Conservation (phyloP, 1,284 basidiomycete species). For the Psilocybe mexicana region DNA sequence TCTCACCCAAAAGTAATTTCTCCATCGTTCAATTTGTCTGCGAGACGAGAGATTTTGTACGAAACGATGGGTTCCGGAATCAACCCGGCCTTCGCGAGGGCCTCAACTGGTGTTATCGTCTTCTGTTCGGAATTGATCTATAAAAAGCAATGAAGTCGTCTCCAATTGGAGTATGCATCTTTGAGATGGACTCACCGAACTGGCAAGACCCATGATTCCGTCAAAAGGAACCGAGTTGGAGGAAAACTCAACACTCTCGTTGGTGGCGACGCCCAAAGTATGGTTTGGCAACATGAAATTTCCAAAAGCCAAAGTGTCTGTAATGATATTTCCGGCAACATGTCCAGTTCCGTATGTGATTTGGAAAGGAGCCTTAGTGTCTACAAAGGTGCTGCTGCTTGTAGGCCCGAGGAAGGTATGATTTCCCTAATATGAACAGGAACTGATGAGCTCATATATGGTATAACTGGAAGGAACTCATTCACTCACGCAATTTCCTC, state of each 20-base stretch:
- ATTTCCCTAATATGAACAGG: constrained; percentile 43
- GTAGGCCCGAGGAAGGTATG: constrained; percentile 69
- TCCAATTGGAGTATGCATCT: neutral
- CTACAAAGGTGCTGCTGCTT: constrained; percentile 65
- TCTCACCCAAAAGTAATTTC: constrained; percentile 74
- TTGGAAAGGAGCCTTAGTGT: constrained; percentile 57
- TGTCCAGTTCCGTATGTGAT: constrained; percentile 80
- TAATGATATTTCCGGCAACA: constrained; percentile 66
- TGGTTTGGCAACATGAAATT: constrained; percentile 63
- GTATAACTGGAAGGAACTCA: neutral
- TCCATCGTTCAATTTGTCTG: constrained; percentile 76
- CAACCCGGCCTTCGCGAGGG: constrained; percentile 60
- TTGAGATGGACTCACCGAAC: constrained; percentile 48
- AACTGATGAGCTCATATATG: neutral
- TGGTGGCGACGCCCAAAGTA: constrained; percentile 70
- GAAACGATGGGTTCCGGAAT: constrained; percentile 75
- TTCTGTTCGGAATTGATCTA: constrained; percentile 66
- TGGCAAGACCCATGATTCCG: constrained; percentile 83
- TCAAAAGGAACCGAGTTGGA: constrained; percentile 61
- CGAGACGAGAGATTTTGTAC: constrained; percentile 77
- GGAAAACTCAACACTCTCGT: constrained; percentile 69
- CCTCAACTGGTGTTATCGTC: constrained; percentile 73
- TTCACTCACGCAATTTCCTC: constrained; percentile 52
- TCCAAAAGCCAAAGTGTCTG: constrained; percentile 70
- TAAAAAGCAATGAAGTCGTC: neutral